These are phyloP conservation scores for Betula pendula DNA, from an alignment of 306 rosid genomes.

Conservation along the genomic window DNA sequence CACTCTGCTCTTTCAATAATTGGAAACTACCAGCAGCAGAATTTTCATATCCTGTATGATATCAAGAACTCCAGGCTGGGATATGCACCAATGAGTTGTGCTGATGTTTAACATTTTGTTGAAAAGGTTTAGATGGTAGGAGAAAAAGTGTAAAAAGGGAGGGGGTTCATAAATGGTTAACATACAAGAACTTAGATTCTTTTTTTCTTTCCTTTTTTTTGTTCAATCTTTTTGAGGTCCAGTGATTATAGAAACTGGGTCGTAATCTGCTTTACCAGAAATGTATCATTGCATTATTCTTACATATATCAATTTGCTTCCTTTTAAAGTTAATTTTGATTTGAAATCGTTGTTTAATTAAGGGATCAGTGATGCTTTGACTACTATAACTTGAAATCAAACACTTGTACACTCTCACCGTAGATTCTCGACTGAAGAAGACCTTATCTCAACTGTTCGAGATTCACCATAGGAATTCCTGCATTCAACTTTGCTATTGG, in stretches of 20 bases:
- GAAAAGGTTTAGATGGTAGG: slow-evolving; percentile 18
- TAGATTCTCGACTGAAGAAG: background rate
- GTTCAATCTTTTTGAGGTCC: background rate
- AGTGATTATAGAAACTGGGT: slow-evolving; percentile 18
- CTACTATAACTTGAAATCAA: too few relatives aligned
- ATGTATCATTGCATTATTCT: slow-evolving; percentile 28
- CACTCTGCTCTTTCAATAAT: slow-evolving; percentile 72
- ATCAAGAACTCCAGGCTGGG: slow-evolving; percentile 86
- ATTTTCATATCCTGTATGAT: slow-evolving; percentile 83
- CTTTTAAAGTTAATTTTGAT: slow-evolving; percentile 30
- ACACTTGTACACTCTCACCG: background rate
- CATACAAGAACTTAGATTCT: slow-evolving; percentile 13
- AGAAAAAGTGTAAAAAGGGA: slow-evolving; percentile 38
- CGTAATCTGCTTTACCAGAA: slow-evolving; percentile 15
- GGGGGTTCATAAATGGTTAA: slow-evolving; percentile 24
- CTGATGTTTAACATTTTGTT: slow-evolving; percentile 54
- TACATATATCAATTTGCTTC: slow-evolving; percentile 30
- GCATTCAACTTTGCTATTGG: background rate
- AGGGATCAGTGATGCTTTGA: background rate
- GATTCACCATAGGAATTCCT: background rate
- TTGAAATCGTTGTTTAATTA: background rate
- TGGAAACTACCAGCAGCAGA: slow-evolving; percentile 98
- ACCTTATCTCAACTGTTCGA: background rate
- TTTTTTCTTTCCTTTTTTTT: slow-evolving; percentile 18
- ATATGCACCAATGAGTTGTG: slow-evolving; percentile 84